These are phyloP conservation scores for Geranium rotundifolium DNA, from an alignment of 345 rosid genomes.

Conservation along the genomic window DNA sequence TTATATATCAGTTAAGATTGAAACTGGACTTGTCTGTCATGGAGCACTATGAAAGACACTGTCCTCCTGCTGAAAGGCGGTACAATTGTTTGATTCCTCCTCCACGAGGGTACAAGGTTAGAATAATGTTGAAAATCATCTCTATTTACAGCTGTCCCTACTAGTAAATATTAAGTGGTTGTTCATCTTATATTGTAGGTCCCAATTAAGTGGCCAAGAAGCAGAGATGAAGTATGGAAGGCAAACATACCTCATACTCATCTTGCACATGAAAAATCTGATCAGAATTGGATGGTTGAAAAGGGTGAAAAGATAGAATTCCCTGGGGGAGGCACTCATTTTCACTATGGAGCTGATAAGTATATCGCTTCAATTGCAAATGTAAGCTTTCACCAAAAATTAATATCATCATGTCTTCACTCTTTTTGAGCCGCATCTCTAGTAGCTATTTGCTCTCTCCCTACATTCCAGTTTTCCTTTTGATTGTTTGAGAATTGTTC, in stretches of 20 bases:
- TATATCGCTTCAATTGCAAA: conserved; percentile 91
- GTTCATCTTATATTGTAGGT: conserved; percentile 28
- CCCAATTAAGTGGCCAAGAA: conserved; percentile 97
- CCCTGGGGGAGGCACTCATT: conserved; percentile 99
- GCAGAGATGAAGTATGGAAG: conserved; percentile 99
- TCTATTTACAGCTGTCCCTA: too few relatives aligned
- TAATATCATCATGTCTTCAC: background rate
- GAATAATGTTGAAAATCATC: background rate
- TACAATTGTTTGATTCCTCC: conserved; percentile 98
- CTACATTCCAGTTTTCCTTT: too few relatives aligned
- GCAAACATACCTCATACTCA: conserved; percentile 98
- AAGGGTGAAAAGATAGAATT: conserved; percentile 89
- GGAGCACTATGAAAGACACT: conserved; percentile 99
- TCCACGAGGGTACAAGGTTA: conserved; percentile 87
- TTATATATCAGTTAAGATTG: conserved; percentile 86
- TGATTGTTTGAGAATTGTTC: too few relatives aligned
- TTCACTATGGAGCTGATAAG: conserved; percentile 97
- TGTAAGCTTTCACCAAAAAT: conserved; percentile 33
- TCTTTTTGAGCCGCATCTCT: background rate
- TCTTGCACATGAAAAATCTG: conserved; percentile 96
- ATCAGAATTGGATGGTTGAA: conserved; percentile 99
- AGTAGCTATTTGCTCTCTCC: too few relatives aligned
- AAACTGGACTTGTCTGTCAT: conserved; percentile 86
- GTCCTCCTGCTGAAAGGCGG: conserved; percentile 88
- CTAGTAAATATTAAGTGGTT: too few relatives aligned